These are phyloP conservation scores for Cladosporium sp. DNA, from an alignment of 2,329 filamentous ascomycete genomes.

Conservation along the genomic window DNA sequence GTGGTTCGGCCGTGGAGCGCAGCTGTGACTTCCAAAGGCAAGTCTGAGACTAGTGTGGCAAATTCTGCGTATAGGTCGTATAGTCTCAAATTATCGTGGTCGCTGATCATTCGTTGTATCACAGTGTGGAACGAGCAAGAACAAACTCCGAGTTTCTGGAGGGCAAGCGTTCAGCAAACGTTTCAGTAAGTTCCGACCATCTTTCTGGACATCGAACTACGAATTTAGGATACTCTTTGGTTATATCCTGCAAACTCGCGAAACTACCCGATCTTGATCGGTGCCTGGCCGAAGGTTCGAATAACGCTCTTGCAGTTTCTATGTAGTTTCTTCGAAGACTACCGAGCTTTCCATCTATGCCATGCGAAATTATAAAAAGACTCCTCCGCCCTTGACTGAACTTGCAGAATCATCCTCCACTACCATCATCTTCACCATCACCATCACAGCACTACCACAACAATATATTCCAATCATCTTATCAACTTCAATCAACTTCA, in stretches of 20 bases:
- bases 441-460: not conserved
- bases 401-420: not conserved
- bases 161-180: not conserved
- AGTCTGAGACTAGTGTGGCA: conserved; percentile 12
- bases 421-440: not conserved
- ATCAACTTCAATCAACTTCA: not conserved
- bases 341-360: not conserved
- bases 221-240: not conserved
- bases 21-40: conserved; percentile 16
- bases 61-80: not conserved
- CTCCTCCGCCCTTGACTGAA: not conserved
- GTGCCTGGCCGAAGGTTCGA: not conserved
- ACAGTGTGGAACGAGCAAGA: not conserved
- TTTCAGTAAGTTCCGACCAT: not conserved
- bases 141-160: not conserved
- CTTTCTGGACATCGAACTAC: not conserved
- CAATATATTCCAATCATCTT: not conserved
- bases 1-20: conserved; percentile 14
- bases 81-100: not conserved
- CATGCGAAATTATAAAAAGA: not conserved
- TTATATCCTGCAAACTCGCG: not conserved
- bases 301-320: not conserved
- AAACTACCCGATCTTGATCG: not conserved
- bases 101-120: not conserved
- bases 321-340: not conserved